phyloP scores from a whole-genome alignment of 495 filamentous ascomycete genomes.

The Daldinia grandis region DNA sequence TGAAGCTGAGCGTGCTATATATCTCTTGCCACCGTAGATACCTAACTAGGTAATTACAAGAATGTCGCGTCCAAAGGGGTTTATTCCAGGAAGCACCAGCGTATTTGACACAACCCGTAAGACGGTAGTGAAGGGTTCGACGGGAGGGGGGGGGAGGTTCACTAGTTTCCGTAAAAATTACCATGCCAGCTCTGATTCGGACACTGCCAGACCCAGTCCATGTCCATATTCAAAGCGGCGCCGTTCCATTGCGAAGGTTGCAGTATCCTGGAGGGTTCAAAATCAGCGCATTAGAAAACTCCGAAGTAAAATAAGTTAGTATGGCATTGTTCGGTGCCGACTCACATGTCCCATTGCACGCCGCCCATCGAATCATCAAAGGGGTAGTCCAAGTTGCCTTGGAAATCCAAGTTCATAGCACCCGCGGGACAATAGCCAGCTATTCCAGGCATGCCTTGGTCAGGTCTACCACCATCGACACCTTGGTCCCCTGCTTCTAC shows the following conservation, averaged over 20 bases:
- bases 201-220: constrained; percentile 39
- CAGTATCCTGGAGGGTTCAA: constrained; percentile 24
- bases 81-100: not conserved
- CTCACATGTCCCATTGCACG: constrained; percentile 41
- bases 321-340: not conserved
- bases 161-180: not conserved
- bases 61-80: not conserved
- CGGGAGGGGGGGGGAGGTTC: not conserved
- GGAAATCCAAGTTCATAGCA: constrained; percentile 17
- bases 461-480: not conserved
- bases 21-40: not conserved
- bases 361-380: constrained; percentile 14
- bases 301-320: not conserved
- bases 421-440: constrained; percentile 9
- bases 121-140: too few relatives aligned
- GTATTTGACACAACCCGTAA: not conserved
- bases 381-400: not conserved
- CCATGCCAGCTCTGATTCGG: constrained; percentile 39
- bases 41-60: too few relatives aligned
- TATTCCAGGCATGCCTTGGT: constrained; percentile 14
- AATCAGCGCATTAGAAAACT: constrained; percentile 4
- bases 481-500: too few relatives aligned
- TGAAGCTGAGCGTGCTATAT: not conserved
- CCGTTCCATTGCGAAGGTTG: constrained; percentile 36
- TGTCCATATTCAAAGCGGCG: constrained; percentile 33